Percentiles rank a stretch among this genome's conserved stretches.
phyloP scores from a whole-genome alignment of 140 eudicot species.

The Flaveria floridana region DNA sequence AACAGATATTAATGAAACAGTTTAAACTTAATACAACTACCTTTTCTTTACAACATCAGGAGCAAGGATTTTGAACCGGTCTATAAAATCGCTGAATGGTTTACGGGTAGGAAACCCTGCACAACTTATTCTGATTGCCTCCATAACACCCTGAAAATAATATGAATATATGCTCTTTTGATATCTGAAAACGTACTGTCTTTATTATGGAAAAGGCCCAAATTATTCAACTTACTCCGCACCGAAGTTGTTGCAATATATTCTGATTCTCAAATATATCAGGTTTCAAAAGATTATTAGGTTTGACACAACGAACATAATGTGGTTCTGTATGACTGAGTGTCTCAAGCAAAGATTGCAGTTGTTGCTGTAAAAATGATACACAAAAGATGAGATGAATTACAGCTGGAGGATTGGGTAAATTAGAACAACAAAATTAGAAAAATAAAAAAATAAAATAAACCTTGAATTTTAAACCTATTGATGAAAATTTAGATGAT shows the following conservation, averaged over 20 bases:
- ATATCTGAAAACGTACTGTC: background rate
- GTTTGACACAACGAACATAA: constrained; percentile 85
- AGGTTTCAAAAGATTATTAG: constrained; percentile 85
- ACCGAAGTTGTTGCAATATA: constrained; percentile 91
- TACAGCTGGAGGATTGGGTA: constrained; percentile 18
- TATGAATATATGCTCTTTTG: background rate
- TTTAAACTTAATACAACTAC: constrained; percentile 36
- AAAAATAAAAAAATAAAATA: constrained; percentile 13
- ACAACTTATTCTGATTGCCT: constrained; percentile 93
- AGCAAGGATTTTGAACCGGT: constrained; percentile 71
- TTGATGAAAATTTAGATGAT: constrained; percentile 86
- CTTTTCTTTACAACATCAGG: constrained; percentile 54
- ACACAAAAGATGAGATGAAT: background rate
- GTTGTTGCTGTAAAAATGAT: constrained; percentile 67
- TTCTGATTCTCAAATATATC: constrained; percentile 78
- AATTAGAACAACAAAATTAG: constrained; percentile 19
- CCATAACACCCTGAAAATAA: constrained; percentile 81
- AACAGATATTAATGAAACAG: background rate
- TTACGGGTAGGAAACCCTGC: constrained; percentile 95
- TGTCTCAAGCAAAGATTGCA: constrained; percentile 91
- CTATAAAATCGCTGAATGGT: constrained; percentile 61
- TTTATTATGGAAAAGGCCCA: background rate
- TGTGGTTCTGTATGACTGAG: constrained; percentile 95
- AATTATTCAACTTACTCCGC: constrained; percentile 68
- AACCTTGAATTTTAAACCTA: constrained; percentile 84